These are phyloP conservation scores for Cyclanthera cordifolia DNA, from an alignment of 306 rosid genomes.

Conservation along the genomic window DNA sequence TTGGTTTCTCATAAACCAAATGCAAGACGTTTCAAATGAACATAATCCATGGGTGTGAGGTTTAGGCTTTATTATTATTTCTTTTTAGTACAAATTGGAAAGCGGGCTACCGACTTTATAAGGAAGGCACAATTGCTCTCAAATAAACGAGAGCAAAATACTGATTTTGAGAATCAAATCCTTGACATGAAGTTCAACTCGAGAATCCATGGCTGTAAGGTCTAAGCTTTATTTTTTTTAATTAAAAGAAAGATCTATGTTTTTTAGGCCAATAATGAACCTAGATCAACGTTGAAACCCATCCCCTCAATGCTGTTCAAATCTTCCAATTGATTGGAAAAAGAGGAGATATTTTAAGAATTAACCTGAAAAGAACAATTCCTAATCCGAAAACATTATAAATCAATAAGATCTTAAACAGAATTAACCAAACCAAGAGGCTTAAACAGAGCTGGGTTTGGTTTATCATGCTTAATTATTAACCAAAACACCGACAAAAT, in stretches of 20 bases:
- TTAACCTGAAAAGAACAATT: background rate
- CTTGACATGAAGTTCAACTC: too few relatives aligned
- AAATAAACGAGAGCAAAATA: too few relatives aligned
- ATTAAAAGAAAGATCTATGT: too few relatives aligned
- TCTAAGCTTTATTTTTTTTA: too few relatives aligned
- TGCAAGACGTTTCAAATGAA: background rate
- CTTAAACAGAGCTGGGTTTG: too few relatives aligned
- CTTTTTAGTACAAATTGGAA: too few relatives aligned
- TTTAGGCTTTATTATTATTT: too few relatives aligned
- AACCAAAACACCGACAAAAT: background rate
- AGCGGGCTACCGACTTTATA: too few relatives aligned
- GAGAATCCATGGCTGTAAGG: too few relatives aligned
- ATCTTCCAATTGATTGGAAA: background rate
- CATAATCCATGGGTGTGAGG: background rate
- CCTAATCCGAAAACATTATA: background rate
- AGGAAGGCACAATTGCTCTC: too few relatives aligned
- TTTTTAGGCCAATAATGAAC: background rate
- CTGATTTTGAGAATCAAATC: too few relatives aligned
- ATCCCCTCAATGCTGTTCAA: background rate
- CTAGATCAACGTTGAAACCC: background rate
- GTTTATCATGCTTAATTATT: background rate
- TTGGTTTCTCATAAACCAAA: too few relatives aligned
- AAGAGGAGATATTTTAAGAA: background rate
- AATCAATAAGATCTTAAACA: background rate
- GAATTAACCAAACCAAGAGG: background rate